Conservation (phyloP, 2,329 filamentous ascomycete species). For the Pseudogymnoascus sp. region DNA sequence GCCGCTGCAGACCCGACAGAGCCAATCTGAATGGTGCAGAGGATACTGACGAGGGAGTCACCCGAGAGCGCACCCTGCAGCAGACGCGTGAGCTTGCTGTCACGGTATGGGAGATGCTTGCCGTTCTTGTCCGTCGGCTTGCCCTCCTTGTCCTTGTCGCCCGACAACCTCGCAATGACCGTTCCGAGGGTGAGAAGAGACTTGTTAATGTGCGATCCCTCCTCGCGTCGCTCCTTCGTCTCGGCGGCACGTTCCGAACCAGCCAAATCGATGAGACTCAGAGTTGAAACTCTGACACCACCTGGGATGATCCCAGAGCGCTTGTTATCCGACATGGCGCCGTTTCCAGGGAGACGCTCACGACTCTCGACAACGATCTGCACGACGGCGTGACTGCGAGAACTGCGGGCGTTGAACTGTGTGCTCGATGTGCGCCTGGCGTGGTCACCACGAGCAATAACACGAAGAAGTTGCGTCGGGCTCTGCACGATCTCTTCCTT, state of each 20-base stretch:
- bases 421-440: conserved; percentile 87
- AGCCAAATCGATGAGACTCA: conserved; percentile 92
- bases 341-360: conserved; percentile 61
- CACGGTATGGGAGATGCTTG: conserved; percentile 91
- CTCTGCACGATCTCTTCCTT: conserved; percentile 99
- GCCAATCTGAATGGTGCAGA: conserved; percentile 93
- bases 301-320: conserved; percentile 68
- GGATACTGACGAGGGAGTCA: conserved; percentile 89
- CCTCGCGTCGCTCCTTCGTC: conserved; percentile 84
- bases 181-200: conserved; percentile 90
- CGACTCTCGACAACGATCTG: conserved; percentile 97
- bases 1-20: conserved; percentile 63
- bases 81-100: conserved; percentile 92
- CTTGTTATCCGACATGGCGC: conserved; percentile 49
- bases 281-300: conserved; percentile 87
- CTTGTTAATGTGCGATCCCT: conserved; percentile 98
- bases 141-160: conserved; percentile 73
- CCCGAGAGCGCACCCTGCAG: conserved; percentile 89
- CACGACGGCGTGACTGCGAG: conserved; percentile 94
- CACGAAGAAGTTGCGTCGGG: conserved; percentile 85
- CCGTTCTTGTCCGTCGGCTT: conserved; percentile 71
- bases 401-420: conserved; percentile 94
- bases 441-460: conserved; percentile 90
- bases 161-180: conserved; percentile 88
- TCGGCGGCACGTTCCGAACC: conserved; percentile 95